These are phyloP conservation scores for Solanum lycopersicoides DNA, from an alignment of 257 asterid genomes.

Conservation along the genomic window DNA sequence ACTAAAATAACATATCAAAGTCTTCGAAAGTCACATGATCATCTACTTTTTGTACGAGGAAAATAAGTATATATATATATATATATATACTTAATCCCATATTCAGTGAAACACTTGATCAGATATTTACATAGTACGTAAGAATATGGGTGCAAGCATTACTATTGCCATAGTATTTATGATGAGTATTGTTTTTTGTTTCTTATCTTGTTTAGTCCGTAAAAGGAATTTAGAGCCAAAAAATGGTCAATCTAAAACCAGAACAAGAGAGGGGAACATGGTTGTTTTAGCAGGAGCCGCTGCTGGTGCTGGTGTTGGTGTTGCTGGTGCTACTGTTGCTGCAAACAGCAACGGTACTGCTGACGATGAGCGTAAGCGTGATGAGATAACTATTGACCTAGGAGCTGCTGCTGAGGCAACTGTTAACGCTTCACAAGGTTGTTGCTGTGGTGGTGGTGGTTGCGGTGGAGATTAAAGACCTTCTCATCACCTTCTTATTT, in stretches of 20 bases:
- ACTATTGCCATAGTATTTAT: neutral
- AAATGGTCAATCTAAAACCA: neutral
- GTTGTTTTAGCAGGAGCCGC: neutral
- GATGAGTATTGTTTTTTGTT: neutral
- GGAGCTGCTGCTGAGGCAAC: neutral
- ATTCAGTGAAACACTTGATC: neutral
- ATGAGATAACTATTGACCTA: neutral
- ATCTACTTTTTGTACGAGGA: neutral
- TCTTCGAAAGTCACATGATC: neutral
- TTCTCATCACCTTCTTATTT: neutral
- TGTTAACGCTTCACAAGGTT: neutral
- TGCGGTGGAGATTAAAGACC: neutral
- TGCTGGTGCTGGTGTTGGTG: neutral
- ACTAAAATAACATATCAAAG: neutral
- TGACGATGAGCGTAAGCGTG: neutral
- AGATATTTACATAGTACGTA: neutral
- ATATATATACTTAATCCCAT: neutral
- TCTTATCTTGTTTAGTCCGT: neutral
- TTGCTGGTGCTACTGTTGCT: neutral
- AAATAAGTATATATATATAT: neutral
- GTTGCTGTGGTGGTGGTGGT: neutral
- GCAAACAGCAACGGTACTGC: neutral
- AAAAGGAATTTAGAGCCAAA: neutral
- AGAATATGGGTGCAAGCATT: neutral
- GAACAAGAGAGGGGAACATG: neutral